Conservation (phyloP, 139 green algal species). For the Closterium sp. region DNA sequence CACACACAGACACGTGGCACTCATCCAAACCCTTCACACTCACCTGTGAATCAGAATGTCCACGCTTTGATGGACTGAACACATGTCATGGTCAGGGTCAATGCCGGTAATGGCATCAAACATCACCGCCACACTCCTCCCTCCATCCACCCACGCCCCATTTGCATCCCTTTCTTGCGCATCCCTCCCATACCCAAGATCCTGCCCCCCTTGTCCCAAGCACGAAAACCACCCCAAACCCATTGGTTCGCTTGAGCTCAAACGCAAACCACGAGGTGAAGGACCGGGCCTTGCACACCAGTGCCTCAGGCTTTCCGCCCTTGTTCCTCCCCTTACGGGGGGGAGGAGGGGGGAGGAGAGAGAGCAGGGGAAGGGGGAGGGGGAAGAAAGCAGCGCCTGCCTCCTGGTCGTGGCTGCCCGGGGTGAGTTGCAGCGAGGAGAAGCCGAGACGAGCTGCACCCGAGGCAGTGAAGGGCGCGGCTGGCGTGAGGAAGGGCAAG, state of each 20-base stretch:
- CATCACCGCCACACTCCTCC: not conserved
- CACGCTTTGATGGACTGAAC: not conserved
- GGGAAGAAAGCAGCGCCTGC: too few relatives aligned
- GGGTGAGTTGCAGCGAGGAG: too few relatives aligned
- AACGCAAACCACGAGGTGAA: not conserved
- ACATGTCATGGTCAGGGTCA: not conserved
- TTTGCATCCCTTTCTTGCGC: not conserved
- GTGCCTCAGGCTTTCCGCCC: not conserved
- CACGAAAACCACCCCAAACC: not conserved
- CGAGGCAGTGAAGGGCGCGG: too few relatives aligned
- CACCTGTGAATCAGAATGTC: not conserved
- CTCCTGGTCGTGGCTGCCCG: too few relatives aligned
- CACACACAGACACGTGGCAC: too few relatives aligned
- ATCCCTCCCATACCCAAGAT: not conserved
- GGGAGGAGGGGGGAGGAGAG: not conserved
- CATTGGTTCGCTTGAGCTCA: not conserved
- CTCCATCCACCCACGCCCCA: not conserved
- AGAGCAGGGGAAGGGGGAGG: not conserved
- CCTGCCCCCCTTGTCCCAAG: not conserved
- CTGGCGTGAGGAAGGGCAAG: too few relatives aligned
- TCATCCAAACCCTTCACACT: not conserved
- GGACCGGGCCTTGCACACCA: not conserved
- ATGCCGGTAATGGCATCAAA: not conserved
- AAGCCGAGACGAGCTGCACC: too few relatives aligned
- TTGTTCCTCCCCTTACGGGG: not conserved